A percentile compares a stretch with the other conserved stretches of the same genome.
Conservation (phyloP, 2,329 filamentous ascomycete species). For the Helminthosporium solani region DNA sequence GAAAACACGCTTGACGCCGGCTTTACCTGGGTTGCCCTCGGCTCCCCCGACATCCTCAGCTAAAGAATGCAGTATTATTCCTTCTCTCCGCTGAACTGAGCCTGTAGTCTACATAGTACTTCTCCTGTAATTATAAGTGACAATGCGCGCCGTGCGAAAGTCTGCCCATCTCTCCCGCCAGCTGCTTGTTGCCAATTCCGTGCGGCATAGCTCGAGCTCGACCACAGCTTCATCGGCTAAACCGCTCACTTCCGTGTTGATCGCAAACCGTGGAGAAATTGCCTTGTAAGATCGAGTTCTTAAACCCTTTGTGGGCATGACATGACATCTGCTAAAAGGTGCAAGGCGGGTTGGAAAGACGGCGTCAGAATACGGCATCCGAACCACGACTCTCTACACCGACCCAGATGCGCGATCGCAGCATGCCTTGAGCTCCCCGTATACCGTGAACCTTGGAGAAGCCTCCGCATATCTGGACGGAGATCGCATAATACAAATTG, state of each 20-base stretch:
- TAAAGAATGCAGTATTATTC: conserved; percentile 5
- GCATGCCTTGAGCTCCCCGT: conserved; percentile 82
- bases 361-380: conserved; percentile 83
- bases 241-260: conserved; percentile 74
- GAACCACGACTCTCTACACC: conserved; percentile 92
- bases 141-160: conserved; percentile 39
- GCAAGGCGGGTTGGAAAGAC: conserved; percentile 78
- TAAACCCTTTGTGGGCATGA: too few relatives aligned
- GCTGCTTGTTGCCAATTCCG: conserved; percentile 32
- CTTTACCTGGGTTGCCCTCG: conserved; percentile 11
- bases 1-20: conserved; percentile 22
- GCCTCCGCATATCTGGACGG: conserved; percentile 90
- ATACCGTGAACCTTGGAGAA: conserved; percentile 79
- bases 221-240: conserved; percentile 33
- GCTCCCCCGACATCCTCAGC: conserved; percentile 8
- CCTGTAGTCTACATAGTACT: too few relatives aligned
- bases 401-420: conserved; percentile 84
- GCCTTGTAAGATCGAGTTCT: conserved; percentile 60
- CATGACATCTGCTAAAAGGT: conserved; percentile 5
- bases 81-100: conserved; percentile 7
- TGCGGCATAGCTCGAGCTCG: conserved; percentile 36
- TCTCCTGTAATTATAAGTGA: conserved; percentile 16
- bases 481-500: conserved; percentile 84
- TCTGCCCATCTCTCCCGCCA: conserved; percentile 37
- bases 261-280: conserved; percentile 96